These are phyloP conservation scores for Azolla pinnata DNA, from an alignment of 75 land plant species.

Conservation along the genomic window DNA sequence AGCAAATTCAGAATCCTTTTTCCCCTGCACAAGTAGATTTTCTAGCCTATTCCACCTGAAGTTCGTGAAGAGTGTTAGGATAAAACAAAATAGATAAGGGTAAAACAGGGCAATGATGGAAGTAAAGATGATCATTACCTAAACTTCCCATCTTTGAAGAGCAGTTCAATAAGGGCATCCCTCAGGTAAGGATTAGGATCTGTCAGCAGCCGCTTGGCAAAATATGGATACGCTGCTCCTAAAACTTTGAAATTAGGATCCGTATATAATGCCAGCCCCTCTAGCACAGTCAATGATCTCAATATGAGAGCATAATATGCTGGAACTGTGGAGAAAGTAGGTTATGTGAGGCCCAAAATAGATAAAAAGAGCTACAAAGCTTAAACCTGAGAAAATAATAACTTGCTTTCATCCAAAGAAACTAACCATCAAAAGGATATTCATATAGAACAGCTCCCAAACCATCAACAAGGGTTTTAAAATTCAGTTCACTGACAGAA, in stretches of 20 bases:
- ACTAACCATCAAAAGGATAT: constrained; percentile 85
- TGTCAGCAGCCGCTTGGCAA: constrained; percentile 93
- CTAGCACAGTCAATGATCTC: constrained; percentile 89
- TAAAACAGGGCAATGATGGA: not conserved
- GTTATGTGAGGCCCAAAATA: no score
- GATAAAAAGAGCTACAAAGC: no score
- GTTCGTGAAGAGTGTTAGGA: no score
- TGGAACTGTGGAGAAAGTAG: constrained; percentile 57
- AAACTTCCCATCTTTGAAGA: constrained; percentile 94
- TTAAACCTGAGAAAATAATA: no score
- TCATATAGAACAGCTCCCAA: constrained; percentile 88
- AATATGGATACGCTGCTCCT: constrained; percentile 97
- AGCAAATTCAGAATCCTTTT: constrained; percentile 77
- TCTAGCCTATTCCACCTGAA: constrained; percentile 97
- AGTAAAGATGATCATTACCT: constrained; percentile 37
- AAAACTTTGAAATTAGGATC: constrained; percentile 95
- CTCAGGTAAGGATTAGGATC: constrained; percentile 96
- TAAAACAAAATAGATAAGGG: no score
- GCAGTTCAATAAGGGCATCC: constrained; percentile 88
- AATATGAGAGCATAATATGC: constrained; percentile 94
- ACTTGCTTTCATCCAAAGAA: constrained; percentile 22
- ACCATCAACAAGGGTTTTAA: constrained; percentile 95
- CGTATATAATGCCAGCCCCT: constrained; percentile 92
- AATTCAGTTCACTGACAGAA: constrained; percentile 93
- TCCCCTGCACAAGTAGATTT: constrained; percentile 87